A percentile compares a stretch with the other conserved stretches of the same genome.
These are phyloP conservation scores for Halophytophthora polymorphica DNA, from an alignment of 352 stramenopile genomes.

Conservation along the genomic window DNA sequence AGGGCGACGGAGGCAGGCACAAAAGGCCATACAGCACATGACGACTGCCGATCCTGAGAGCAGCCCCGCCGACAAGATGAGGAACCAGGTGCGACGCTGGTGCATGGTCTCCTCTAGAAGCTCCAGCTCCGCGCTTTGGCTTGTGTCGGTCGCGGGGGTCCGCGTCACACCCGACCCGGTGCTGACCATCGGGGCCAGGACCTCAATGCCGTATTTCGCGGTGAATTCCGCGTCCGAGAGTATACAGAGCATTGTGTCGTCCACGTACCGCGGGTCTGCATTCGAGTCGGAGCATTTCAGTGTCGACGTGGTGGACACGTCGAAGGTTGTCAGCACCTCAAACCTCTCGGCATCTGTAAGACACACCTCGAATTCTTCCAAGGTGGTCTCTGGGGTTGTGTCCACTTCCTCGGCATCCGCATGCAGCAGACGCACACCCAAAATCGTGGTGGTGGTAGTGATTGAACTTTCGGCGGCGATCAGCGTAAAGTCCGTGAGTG, in stretches of 20 bases:
- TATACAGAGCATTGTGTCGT: constrained; percentile 48
- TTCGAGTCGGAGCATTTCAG: constrained; percentile 38
- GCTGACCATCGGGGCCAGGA: constrained; percentile 17
- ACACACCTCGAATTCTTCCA: constrained; percentile 47
- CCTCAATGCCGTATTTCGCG: constrained; percentile 33
- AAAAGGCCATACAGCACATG: constrained; percentile 22
- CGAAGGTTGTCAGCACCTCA: constrained; percentile 22
- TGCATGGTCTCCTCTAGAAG: constrained; percentile 28
- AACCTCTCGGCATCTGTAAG: constrained; percentile 33
- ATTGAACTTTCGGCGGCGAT: constrained; percentile 5
- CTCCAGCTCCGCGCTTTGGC: constrained; percentile 14
- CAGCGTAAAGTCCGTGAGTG: constrained; percentile 21
- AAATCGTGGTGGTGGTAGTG: background rate
- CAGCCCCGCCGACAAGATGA: constrained; percentile 22
- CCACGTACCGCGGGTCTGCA: constrained; percentile 30
- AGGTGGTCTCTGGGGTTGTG: constrained; percentile 7
- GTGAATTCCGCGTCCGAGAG: constrained; percentile 36
- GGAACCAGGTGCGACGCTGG: constrained; percentile 32
- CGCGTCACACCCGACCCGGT: constrained; percentile 15
- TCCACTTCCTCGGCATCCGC: background rate
- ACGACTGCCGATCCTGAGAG: constrained; percentile 14
- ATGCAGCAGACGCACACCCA: constrained; percentile 14
- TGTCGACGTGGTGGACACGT: constrained; percentile 38
- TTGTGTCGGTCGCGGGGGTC: constrained; percentile 11
- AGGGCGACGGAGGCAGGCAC: constrained; percentile 15